Conservation (phyloP, 2,329 filamentous ascomycete genomes). For the Fusarium abutilonis region DNA sequence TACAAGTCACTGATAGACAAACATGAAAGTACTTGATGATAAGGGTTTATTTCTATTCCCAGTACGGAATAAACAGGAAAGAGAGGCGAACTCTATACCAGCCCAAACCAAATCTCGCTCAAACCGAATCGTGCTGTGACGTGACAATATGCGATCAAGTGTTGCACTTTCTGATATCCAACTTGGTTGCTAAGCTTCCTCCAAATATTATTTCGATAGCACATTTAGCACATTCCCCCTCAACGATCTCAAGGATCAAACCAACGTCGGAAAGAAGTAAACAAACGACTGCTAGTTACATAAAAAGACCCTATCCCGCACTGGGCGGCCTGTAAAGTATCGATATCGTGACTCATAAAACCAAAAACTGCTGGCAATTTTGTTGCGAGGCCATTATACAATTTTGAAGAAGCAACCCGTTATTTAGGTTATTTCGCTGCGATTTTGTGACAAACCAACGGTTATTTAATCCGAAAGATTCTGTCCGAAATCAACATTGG, state of each 20-base stretch:
- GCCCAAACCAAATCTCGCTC: slow-evolving; percentile 38
- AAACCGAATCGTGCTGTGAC: slow-evolving; percentile 29
- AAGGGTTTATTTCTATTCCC: slow-evolving; percentile 42
- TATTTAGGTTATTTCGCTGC: slow-evolving; percentile 7
- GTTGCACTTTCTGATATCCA: slow-evolving; percentile 36
- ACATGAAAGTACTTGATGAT: slow-evolving; percentile 4
- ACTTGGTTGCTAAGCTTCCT: slow-evolving; percentile 29
- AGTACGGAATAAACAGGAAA: slow-evolving; percentile 12
- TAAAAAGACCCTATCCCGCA: slow-evolving; percentile 30
- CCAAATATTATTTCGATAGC: slow-evolving; percentile 12
- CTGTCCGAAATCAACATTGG: slow-evolving; percentile 48
- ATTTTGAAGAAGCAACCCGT: slow-evolving; percentile 32
- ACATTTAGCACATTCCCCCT: slow-evolving; percentile 8
- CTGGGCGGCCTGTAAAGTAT: slow-evolving; percentile 31
- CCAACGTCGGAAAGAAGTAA: slow-evolving; percentile 27
- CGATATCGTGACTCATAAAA: slow-evolving; percentile 42
- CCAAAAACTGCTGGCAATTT: slow-evolving; percentile 34
- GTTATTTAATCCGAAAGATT: slow-evolving; percentile 47
- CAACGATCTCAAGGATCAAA: slow-evolving; percentile 22
- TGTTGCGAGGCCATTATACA: slow-evolving; percentile 33
- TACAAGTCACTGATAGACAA: background rate
- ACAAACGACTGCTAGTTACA: slow-evolving; percentile 40
- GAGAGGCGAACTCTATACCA: slow-evolving; percentile 44
- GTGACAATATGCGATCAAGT: slow-evolving; percentile 10
- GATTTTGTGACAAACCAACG: slow-evolving; percentile 1